Base-by-base conservation (phyloP, 306 rosid species). In the Fagus sylvatica region DNA sequence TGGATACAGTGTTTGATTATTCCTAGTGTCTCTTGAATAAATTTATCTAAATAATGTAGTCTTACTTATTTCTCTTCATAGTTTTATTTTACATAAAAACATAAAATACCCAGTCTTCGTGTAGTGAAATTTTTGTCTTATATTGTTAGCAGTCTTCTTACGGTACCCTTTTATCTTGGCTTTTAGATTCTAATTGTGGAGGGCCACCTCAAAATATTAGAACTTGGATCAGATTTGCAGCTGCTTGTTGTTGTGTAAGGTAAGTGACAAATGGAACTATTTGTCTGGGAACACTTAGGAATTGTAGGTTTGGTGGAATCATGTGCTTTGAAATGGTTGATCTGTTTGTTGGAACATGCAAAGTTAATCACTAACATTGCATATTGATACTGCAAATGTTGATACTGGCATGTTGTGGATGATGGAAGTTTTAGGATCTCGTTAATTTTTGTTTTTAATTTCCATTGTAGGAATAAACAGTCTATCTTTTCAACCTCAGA, bases 121-220 rank as follows among this genome's bases (percentile, higher is more conserved):
- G 15, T 65, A 1, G 37, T 16, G 9, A 74, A 69, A 16, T 34
- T 55, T 61, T n/a, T 62, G 49, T 43, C 70, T 41, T 62, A 71
- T 46, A 41, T 53, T 42, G 16, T 17, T 46, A 55, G n/a, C 53
- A 33, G 19, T 69, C 72, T 83, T 74, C 84, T 83, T 64, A 84
- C 42, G 69, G 36, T 74, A 61, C 37, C 65, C 39, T 71, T 36
- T 55, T 32, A 71, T 41, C 46, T 62, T 83, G 15, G 61, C 43
- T 83, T 80, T 53, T 81, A 90, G 98, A 82, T 85, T 92, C 97
- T 80, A 74, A 80, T 78, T 57, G 33, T 77, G 84, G 81, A 83
- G 86, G 88, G 69, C 93, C 97, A 30, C 88, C 92, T 68, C 97
- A 87, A 83, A 92, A 92, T 83, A 84, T 92, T 77, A 89, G 90